Evolutionary conservation across 371 early-diverging fungal species (phyloP).

Genomic region (Apophysomyces variabilis): DNA sequence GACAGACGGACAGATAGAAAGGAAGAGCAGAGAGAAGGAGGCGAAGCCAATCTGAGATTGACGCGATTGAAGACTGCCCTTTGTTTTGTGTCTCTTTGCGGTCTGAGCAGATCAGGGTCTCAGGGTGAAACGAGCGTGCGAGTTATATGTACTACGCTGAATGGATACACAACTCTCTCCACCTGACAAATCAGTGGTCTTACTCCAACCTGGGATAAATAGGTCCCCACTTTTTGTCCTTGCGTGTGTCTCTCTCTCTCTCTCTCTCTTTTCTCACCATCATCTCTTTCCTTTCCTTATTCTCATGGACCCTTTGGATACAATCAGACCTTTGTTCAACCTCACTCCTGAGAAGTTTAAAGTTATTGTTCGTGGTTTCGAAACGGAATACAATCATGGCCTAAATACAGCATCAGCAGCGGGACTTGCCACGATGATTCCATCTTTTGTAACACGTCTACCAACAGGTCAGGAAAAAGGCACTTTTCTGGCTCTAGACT

Average conservation of each 20-base stretch:
- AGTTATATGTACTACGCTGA: not conserved
- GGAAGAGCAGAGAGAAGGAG: no score
- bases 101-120: slow-evolving; percentile 7
- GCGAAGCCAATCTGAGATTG: not conserved
- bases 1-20: no score
- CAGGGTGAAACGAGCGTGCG: slow-evolving; percentile 4
- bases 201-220: slow-evolving; percentile 7
- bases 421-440: slow-evolving; percentile 69
- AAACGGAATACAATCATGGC: slow-evolving; percentile 50
- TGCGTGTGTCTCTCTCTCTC: not conserved
- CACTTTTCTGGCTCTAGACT: slow-evolving; percentile 85
- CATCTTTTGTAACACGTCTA: slow-evolving; percentile 78
- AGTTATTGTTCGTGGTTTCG: slow-evolving; percentile 52
- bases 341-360: not conserved
- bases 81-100: not conserved
- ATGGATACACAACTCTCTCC: slow-evolving; percentile 3
- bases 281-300: not conserved
- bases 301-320: not conserved
- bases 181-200: slow-evolving; percentile 12
- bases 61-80: not conserved
- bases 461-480: slow-evolving; percentile 89
- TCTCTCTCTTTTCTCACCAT: not conserved
- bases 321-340: not conserved
- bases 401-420: slow-evolving; percentile 47
- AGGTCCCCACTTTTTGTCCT: slow-evolving; percentile 1